Conservation (phyloP, 345 rosid species). For the Fremontodendron californicum region DNA sequence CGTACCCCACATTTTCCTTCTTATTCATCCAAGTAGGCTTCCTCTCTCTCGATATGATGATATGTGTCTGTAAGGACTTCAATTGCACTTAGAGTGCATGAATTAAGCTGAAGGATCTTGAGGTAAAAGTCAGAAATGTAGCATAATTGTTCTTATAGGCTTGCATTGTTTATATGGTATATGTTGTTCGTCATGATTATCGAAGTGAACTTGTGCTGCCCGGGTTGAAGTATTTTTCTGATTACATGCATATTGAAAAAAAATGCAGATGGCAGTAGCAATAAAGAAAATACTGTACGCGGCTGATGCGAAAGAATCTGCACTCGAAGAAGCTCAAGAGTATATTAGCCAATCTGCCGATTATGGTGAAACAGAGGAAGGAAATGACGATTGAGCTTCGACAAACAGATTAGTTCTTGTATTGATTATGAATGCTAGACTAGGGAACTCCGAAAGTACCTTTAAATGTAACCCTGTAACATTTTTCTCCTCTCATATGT, state of each 20-base stretch:
- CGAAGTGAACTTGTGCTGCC: not conserved
- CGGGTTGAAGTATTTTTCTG: not conserved
- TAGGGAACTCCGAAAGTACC: not conserved
- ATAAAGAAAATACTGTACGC: constrained; percentile 81
- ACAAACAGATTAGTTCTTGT: not conserved
- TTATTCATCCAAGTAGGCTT: not conserved
- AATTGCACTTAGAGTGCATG: not conserved
- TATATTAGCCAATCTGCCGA: constrained; percentile 38
- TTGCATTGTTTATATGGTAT: no score
- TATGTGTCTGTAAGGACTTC: not conserved
- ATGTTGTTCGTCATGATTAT: not conserved
- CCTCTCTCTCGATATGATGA: not conserved
- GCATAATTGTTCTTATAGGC: not conserved
- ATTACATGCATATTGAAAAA: not conserved
- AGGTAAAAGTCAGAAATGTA: no score
- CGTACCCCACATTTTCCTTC: no score
- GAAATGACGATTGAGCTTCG: constrained; percentile 9
- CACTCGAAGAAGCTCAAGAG: constrained; percentile 82
- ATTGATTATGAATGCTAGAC: not conserved
- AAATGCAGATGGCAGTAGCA: constrained; percentile 60
- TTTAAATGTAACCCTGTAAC: not conserved
- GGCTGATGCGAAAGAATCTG: constrained; percentile 72
- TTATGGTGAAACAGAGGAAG: constrained; percentile 33
- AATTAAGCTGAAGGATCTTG: no score
- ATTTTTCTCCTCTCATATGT: not conserved